Evolutionary conservation across 2,329 filamentous ascomycete species (phyloP), one percentile per base, ranked within the genome.

Genomic region (Trichoderma brevicompactum): DNA sequence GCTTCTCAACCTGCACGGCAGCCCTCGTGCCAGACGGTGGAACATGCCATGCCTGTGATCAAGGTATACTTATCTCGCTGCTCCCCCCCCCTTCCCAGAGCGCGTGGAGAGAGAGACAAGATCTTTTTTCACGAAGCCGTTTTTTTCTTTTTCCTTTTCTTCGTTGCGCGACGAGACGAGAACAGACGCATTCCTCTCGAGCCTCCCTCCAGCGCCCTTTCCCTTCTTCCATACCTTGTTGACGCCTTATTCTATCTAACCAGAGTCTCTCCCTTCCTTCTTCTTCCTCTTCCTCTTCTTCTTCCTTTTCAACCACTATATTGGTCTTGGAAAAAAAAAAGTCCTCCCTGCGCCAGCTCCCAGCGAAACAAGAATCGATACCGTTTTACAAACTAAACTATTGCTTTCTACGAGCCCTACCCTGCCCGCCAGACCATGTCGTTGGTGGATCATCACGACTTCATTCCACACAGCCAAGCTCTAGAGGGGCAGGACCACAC

Each of bases 381-480:
- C 13, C 46, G 34, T 34, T 23, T 34, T 36, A 41, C 49, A 19
- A 28, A 34, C 40, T 53, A 19, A 28, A 34, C 40, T 53, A 60
- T 60, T 40, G 56, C 44, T 7, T 23, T 38, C 52, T 48, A 15
- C 61, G 12, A 50, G 13, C 46, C 32, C 56, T 17, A n/a, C 12
- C 34, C 62, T 53, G 36, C 19, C 40, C 13, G 34, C 7, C 28
- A 40, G 41, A 52, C 17, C 65, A 70, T 70, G 70, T 65, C 68
- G 65, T 59, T 46, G 50, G 65, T 65, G 65, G 61, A 65, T 38
- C 65, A 58, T 52, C 64, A 9, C 55, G 61, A 62, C 19, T 67
- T 60, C 69, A 69, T 72, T 67, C 69, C 70, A 67, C 64, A 41
- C 64, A 56, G 46, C 38, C 65, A 62, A 17, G 23, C 60, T 44